Evolutionary conservation across 805 yeast species (phyloP), one percentile per base, ranked within the genome.

Genomic region (Wickerhamiella spandovensis): DNA sequence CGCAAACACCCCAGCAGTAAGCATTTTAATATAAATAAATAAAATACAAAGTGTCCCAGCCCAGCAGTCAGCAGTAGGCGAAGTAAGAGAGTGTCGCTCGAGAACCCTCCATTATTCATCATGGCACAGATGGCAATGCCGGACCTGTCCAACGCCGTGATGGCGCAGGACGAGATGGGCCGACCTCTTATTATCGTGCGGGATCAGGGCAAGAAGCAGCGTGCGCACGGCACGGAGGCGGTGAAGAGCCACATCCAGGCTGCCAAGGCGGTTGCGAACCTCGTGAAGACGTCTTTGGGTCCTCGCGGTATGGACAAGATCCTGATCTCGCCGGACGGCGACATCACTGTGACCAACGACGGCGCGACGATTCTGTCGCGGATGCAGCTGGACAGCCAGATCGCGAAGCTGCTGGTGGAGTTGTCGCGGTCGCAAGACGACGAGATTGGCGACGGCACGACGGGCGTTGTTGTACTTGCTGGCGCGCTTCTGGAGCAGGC

Each of bases 81-180:
- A 10, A 10, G 9, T 25, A 9, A 17, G 43, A 18, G 21, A 9
- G 7, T 13, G 10, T 5, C 43, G 8, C 15, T 17, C 21, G 10
- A 41, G 24, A 41, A 20, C 24, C 24, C 43, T 15, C 24, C 43
- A 20, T 20, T 41, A 28, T n/a, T n/a, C 32, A 28, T 28, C 32
- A 28, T 37, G 21, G 7, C 6, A 8, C 48, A 37, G 22, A 48
- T 48, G 50, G 46, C 45, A 37, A 30, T 43, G 84, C 95, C 96
- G 41, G 98, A 92, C 67, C 73, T 92, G 76, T 89, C 97, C 58
- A 92, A 94, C 63, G 98, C 98, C 68, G 88, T 92, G 61, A 87
- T 92, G 72, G 97, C 98, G 3, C 98, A 90, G 69, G 99, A 92
- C 67, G 99, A 92, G 68, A 86, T 84, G 89, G 99, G 99, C 20